phyloP scores from a whole-genome alignment of 352 stramenopile species.

The Thraustotheca clavata region DNA sequence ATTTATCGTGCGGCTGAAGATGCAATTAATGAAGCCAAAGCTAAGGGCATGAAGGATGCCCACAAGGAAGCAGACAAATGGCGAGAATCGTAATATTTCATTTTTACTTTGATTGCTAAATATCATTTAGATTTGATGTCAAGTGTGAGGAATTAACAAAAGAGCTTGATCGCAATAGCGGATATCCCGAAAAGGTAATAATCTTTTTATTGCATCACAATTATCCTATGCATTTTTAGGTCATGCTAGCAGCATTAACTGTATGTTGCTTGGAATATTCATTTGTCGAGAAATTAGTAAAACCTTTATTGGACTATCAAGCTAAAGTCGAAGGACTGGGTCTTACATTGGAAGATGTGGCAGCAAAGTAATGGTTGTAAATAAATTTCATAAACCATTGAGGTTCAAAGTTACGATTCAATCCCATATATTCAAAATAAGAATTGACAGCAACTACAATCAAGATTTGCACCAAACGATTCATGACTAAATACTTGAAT shows the following conservation, averaged over 20 bases:
- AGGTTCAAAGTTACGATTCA: too few species aligned
- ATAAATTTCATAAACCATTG: too few species aligned
- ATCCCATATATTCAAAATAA: too few species aligned
- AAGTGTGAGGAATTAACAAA: slow-evolving; percentile 5
- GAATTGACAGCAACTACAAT: too few species aligned
- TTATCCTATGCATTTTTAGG: not conserved
- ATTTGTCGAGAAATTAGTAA: slow-evolving; percentile 1
- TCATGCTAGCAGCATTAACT: slow-evolving; percentile 13
- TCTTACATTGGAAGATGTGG: not conserved
- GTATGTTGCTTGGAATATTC: not conserved
- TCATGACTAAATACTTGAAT: too few species aligned
- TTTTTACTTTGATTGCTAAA: not conserved
- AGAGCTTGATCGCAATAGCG: slow-evolving; percentile 3
- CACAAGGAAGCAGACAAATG: slow-evolving; percentile 5
- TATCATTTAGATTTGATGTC: not conserved
- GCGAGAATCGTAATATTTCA: slow-evolving; percentile 3
- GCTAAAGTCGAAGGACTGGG: slow-evolving; percentile 8
- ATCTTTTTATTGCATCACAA: not conserved
- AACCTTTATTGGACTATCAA: slow-evolving; percentile 5
- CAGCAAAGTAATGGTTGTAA: too few species aligned
- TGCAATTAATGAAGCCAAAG: slow-evolving; percentile 56
- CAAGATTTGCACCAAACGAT: too few species aligned
- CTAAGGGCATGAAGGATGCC: slow-evolving; percentile 60
- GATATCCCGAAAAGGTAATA: not conserved
- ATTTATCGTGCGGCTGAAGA: slow-evolving; percentile 76